Percentiles rank a stretch among this genome's conserved stretches.
phyloP scores from a whole-genome alignment of 148 eudicot genomes.

The Chenopodium quinoa region DNA sequence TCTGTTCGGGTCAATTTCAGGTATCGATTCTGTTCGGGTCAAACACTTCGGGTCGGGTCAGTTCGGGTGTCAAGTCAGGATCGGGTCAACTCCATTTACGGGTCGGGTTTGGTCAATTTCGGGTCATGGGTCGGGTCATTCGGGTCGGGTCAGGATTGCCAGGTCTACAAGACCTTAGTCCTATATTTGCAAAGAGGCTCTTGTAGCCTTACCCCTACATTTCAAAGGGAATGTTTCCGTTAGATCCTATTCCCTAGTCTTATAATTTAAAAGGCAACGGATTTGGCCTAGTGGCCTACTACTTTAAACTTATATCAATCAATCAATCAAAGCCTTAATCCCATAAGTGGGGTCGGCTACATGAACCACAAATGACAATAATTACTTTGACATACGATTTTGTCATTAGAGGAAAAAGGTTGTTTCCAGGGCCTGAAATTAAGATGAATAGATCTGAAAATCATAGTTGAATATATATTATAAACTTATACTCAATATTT shows the following conservation, averaged over 20 bases:
- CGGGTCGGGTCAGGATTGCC: too few relatives aligned
- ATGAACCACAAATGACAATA: not conserved
- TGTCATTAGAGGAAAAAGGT: not conserved
- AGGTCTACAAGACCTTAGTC: not conserved
- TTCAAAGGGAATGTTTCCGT: not conserved
- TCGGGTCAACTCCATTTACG: too few relatives aligned
- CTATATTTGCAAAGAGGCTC: not conserved
- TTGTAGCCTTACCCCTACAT: not conserved
- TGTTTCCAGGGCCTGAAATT: not conserved
- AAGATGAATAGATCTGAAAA: not conserved
- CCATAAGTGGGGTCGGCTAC: too few relatives aligned
- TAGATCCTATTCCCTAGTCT: not conserved
- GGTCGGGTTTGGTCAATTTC: too few relatives aligned
- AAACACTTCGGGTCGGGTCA: too few relatives aligned
- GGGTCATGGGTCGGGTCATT: too few relatives aligned
- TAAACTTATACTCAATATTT: not conserved
- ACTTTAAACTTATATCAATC: too few relatives aligned
- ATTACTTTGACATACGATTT: not conserved
- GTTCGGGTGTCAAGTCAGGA: too few relatives aligned
- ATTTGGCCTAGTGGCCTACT: not conserved
- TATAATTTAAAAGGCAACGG: not conserved
- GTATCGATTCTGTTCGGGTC: too few relatives aligned
- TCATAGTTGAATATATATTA: not conserved
- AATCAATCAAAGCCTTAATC: too few relatives aligned
- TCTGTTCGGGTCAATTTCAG: too few relatives aligned